A percentile compares a stretch with the other conserved stretches of the same genome.
Evolutionary conservation across 441 rosid genomes (phyloP).

Genomic region (Metrosideros polymorpha): DNA sequence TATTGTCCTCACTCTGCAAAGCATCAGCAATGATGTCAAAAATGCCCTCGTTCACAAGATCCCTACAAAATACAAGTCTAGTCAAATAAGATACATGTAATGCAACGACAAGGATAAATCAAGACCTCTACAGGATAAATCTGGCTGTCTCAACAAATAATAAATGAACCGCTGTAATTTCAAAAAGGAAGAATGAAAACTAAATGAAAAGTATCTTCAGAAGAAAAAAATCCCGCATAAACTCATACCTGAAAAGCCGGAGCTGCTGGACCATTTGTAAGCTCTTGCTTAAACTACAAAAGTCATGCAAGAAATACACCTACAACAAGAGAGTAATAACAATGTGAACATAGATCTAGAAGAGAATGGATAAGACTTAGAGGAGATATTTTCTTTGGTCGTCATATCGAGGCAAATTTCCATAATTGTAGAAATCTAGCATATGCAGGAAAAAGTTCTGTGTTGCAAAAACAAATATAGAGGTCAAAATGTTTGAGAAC

Average conservation of each 20-base stretch:
- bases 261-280: conserved; percentile 94
- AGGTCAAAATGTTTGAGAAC: neutral
- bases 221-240: conserved; percentile 1
- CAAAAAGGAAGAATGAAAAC: neutral
- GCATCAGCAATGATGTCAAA: conserved; percentile 76
- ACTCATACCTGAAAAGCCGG: conserved; percentile 72
- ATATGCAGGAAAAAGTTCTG: neutral
- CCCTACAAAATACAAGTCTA: conserved; percentile 38
- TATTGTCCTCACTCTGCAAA: conserved; percentile 80
- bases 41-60: conserved; percentile 82
- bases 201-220: neutral
- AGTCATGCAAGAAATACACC: conserved; percentile 93
- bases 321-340: conserved; percentile 11
- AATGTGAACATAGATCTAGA: neutral
- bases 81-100: neutral
- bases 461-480: neutral
- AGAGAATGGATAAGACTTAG: neutral
- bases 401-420: neutral
- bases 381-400: neutral
- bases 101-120: neutral
- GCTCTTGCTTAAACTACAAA: conserved; percentile 97
- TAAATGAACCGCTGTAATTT: neutral
- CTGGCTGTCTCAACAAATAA: neutral
- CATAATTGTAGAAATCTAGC: neutral
- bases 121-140: neutral